Evolutionary conservation across 257 asterid genomes (phyloP), one percentile per base, ranked within the genome.

Genomic region (Penstemon davidsonii): DNA sequence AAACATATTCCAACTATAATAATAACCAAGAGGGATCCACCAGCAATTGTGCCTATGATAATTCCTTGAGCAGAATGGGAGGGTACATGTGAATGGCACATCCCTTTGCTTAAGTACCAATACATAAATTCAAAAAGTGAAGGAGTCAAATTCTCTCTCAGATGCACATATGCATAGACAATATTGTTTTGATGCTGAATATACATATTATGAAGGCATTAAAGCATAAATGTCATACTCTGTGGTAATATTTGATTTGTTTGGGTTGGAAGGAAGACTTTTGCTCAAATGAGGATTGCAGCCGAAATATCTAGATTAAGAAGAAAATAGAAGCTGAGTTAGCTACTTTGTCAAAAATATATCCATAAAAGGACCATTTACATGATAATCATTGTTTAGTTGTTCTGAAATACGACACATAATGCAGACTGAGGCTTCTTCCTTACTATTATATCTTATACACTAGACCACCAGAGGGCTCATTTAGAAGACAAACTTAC

Each of bases 201-300:
- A 58, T 19, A 47, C 42, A 10, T 12, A 47, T 38, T 6, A 3
- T 44, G 42, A 50, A 58, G 13, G 65, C 39, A 6, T 68, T 46
- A 67, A 75, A 69, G 64, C 69, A 64, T 68, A 41, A 66, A 42
- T 58, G 33, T 66, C 87, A 43, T 88, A 91, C 93, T 85, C 95
- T 79, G 96, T 82, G 42, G 76, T 72, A 62, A 82, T 62, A 50
- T 75, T 79, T 53, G 87, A 38, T 72, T 75, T 73, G 67, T 75
- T 64, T 57, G 59, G 56, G 70, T 80, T 68, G 61, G 74, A 69
- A 44, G 82, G 79, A 58, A 76, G 76, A 36, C 68, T 78, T 55
- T 72, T 71, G 65, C 67, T 53, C 38, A 80, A 50, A 52, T 54
- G 70, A 65, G 82, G 77, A 74, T 83, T 84, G 86, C 92, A 81